phyloP scores from a whole-genome alignment of 2,329 filamentous ascomycete genomes.

The Colletotrichum abscissum region DNA sequence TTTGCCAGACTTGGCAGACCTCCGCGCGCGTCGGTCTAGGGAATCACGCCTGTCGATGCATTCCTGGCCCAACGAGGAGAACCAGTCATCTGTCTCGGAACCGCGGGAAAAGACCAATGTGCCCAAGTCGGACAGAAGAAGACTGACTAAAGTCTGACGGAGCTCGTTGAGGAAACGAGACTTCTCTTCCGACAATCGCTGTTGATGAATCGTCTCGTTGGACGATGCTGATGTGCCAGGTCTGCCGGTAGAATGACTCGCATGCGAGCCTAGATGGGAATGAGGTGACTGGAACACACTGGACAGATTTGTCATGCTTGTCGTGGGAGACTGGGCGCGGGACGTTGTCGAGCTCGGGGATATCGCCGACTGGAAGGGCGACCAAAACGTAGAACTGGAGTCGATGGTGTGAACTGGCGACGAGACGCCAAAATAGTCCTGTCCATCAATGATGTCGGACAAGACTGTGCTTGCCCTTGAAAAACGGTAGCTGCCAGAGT shows the following conservation, averaged over 20 bases:
- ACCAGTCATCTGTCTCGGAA: slow-evolving; percentile 94
- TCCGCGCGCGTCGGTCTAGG: slow-evolving; percentile 59
- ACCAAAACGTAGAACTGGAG: slow-evolving; percentile 87
- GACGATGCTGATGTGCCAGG: slow-evolving; percentile 76
- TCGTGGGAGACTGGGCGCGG: slow-evolving; percentile 70
- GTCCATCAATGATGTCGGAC: slow-evolving; percentile 75
- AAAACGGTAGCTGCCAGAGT: slow-evolving; percentile 73
- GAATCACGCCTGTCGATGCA: slow-evolving; percentile 72
- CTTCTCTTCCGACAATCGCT: slow-evolving; percentile 75
- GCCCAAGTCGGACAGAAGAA: slow-evolving; percentile 90
- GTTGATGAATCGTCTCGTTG: slow-evolving; percentile 74
- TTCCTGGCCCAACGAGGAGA: slow-evolving; percentile 74
- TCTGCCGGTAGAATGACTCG: slow-evolving; percentile 62
- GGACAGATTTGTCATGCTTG: slow-evolving; percentile 69
- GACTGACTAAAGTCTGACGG: slow-evolving; percentile 82
- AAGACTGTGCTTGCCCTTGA: slow-evolving; percentile 67
- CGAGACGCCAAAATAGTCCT: slow-evolving; percentile 76
- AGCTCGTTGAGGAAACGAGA: slow-evolving; percentile 81
- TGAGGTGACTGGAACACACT: slow-evolving; percentile 59
- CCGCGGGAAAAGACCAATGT: slow-evolving; percentile 87
- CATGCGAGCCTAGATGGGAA: slow-evolving; percentile 56
- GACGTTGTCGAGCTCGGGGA: slow-evolving; percentile 71
- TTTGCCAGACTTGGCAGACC: slow-evolving; percentile 53
- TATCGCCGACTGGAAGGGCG: slow-evolving; percentile 79
- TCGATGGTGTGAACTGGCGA: slow-evolving; percentile 80